These are phyloP conservation scores for Castanea sativa DNA, from an alignment of 306 rosid genomes.

Conservation along the genomic window DNA sequence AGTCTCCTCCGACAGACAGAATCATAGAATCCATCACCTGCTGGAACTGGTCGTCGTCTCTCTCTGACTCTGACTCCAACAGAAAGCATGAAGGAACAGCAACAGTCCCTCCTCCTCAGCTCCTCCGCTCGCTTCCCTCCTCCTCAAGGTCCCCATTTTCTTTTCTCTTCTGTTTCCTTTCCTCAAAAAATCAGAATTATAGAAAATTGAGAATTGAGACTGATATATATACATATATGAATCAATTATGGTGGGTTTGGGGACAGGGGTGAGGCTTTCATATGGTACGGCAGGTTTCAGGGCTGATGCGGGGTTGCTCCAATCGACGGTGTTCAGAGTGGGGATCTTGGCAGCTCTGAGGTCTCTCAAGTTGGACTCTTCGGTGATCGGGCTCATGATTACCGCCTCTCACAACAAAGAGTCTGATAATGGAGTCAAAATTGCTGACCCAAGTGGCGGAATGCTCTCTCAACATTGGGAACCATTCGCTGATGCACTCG, in stretches of 20 bases:
- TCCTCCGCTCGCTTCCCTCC: slow-evolving; percentile 56
- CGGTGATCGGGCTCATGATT: slow-evolving; percentile 81
- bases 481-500: slow-evolving; percentile 78
- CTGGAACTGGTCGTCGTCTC: too few relatives aligned
- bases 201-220: background rate
- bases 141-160: slow-evolving; percentile 46
- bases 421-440: slow-evolving; percentile 86
- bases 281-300: slow-evolving; percentile 91
- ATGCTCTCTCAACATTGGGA: slow-evolving; percentile 96
- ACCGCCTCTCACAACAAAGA: slow-evolving; percentile 86
- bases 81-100: slow-evolving; percentile 56
- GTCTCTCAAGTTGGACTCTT: slow-evolving; percentile 46
- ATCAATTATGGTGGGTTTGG: background rate
- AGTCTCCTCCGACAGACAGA: too few relatives aligned
- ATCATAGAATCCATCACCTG: background rate
- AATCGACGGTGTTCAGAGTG: slow-evolving; percentile 58
- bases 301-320: slow-evolving; percentile 71
- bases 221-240: background rate
- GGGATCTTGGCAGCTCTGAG: slow-evolving; percentile 84
- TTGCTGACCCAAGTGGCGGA: slow-evolving; percentile 79
- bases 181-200: background rate
- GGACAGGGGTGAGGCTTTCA: slow-evolving; percentile 56
- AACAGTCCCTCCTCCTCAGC: slow-evolving; percentile 49
- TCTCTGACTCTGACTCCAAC: too few relatives aligned
- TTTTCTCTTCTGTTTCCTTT: background rate